Base-by-base conservation (phyloP, 306 rosid species). In the Medicago arabica region DNA sequence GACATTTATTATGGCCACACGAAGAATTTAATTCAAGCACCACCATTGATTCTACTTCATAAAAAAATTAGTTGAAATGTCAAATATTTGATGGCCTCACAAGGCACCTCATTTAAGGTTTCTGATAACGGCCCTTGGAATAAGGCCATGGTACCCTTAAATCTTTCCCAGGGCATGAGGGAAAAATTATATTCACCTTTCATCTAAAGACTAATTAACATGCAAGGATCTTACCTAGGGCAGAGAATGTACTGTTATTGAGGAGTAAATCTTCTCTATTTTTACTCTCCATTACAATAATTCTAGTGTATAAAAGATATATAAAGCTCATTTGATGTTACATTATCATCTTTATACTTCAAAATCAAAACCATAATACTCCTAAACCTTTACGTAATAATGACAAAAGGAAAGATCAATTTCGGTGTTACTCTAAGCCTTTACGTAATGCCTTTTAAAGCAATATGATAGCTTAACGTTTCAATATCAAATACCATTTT, bases 1-100 rank as follows among this genome's bases (percentile, higher is more conserved):
- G 28, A 43, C 81, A 28, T 68, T 68, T 68, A 58, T 58, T 17
- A 44, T 46, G 25, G 80, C 55, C 53, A 46, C 75, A 8, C 44
- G 41, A 12, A 57, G 81, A 68, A 57, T 17, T 46, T 58, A 7
- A 57, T 69, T 77, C 75, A 47, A 34, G 51, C 61, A 28, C 41
- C 38, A 14, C 40, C 15, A 28, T 71, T 58, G 15, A 66, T 4
- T 57, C 39, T 36, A 28, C 12, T 58, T 72, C 21, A 25, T 58
- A 58, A 43, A 66, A 13, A 50, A 75, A 53, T 51, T 71, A 69
- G 74, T 75, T 75, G 74, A 74, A 64, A 55, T 43, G 74, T 69
- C 47, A 41, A 74, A 43, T 53, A 60, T 13, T 62, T 43, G 71
- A 54, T 79, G 66, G 43, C 11, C 61, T 68, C 34, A 46, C 46